These are phyloP conservation scores for Cordyceps tenuipes DNA, from an alignment of 2,329 filamentous ascomycete species.

Conservation along the genomic window DNA sequence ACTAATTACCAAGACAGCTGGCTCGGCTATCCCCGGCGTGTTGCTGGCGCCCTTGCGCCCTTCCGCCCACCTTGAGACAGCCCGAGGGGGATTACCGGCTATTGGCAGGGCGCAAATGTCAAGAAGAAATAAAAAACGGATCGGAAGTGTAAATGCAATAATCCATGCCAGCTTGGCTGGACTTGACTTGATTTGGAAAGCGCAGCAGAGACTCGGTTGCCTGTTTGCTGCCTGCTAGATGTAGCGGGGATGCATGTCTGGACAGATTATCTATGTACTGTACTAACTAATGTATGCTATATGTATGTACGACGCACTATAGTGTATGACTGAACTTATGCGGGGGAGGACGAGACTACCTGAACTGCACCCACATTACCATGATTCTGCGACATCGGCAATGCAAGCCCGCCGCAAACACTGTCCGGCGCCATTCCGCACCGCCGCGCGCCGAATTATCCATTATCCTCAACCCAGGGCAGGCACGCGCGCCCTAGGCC, in stretches of 20 bases:
- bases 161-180: too few relatives aligned
- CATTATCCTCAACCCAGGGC: too few relatives aligned
- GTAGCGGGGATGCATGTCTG: background rate
- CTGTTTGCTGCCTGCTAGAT: too few relatives aligned
- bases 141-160: too few relatives aligned
- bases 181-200: too few relatives aligned
- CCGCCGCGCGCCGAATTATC: background rate
- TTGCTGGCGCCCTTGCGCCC: slow-evolving; percentile 9
- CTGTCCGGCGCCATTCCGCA: background rate
- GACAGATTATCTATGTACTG: too few relatives aligned
- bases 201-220: too few relatives aligned
- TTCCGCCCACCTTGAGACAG: slow-evolving; percentile 2
- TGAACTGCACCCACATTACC: background rate
- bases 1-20: too few relatives aligned
- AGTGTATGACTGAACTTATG: background rate
- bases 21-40: slow-evolving; percentile 9
- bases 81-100: background rate
- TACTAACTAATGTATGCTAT: too few relatives aligned
- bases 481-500: background rate
- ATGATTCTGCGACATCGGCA: slow-evolving; percentile 1
- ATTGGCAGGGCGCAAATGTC: background rate
- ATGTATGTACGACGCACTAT: too few relatives aligned
- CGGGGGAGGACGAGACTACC: background rate
- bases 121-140: background rate
- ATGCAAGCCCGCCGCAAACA: background rate